A percentile compares a stretch with the other conserved stretches of the same genome.
These are phyloP conservation scores for Ophiosphaerella korrae DNA, from an alignment of 2,329 filamentous ascomycete genomes.

Conservation along the genomic window DNA sequence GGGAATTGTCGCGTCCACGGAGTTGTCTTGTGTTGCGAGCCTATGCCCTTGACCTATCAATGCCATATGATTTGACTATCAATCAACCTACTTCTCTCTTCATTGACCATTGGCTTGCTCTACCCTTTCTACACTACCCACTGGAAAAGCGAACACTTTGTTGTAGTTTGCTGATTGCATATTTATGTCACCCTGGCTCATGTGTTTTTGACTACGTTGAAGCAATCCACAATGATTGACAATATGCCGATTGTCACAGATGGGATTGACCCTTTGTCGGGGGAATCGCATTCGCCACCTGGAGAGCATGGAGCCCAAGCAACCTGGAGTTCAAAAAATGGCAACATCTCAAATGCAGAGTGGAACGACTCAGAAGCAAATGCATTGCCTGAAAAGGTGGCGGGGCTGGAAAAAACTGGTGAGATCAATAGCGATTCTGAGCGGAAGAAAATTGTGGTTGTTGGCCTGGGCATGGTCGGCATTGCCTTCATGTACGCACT, in stretches of 20 bases:
- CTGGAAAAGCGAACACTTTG: conserved; percentile 2
- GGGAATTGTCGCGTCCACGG: conserved; percentile 13
- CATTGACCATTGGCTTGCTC: not conserved
- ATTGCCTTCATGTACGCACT: conserved; percentile 75
- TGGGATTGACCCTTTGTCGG: conserved; percentile 40
- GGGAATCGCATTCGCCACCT: conserved; percentile 37
- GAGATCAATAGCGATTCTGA: conserved; percentile 32
- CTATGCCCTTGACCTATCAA: not conserved
- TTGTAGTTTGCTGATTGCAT: conserved; percentile 1
- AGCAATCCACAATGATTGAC: conserved; percentile 23
- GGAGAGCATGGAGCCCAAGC: conserved; percentile 25
- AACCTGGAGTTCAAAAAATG: conserved; percentile 34
- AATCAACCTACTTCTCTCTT: not conserved
- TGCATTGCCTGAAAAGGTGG: conserved; percentile 51
- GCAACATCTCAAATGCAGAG: conserved; percentile 51
- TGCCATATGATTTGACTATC: not conserved
- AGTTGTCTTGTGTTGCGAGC: conserved; percentile 7
- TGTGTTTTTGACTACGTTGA: not conserved
- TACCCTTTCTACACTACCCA: not conserved
- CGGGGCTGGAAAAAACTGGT: conserved; percentile 28
- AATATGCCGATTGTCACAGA: conserved; percentile 35
- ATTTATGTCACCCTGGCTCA: not conserved
- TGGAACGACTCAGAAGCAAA: conserved; percentile 56
- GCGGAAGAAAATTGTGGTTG: conserved; percentile 76
- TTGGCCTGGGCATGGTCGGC: conserved; percentile 90